phyloP scores from a whole-genome alignment of 306 rosid species.

The Dryas drummondii region DNA sequence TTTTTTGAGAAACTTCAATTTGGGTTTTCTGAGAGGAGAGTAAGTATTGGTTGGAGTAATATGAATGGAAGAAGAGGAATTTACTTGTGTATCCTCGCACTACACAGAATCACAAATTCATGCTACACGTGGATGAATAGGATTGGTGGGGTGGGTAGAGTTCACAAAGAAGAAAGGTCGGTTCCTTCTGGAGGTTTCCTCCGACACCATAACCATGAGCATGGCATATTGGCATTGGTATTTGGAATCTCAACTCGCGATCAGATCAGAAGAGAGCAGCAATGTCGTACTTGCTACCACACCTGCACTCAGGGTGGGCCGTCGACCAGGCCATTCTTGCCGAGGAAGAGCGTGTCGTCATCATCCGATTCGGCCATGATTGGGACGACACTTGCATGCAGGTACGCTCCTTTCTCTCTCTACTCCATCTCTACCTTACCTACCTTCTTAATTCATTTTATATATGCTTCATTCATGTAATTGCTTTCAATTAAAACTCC shows the following conservation, averaged over 20 bases:
- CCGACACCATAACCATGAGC: too few relatives aligned
- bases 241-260: too few relatives aligned
- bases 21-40: too few relatives aligned
- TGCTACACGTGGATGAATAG: neutral
- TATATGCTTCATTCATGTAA: too few relatives aligned
- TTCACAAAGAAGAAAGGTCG: neutral
- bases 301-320: conserved; percentile 91
- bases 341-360: conserved; percentile 80
- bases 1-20: too few relatives aligned
- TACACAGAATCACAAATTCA: neutral
- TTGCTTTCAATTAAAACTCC: too few relatives aligned
- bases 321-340: conserved; percentile 89
- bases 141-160: neutral
- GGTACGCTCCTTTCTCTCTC: conserved; percentile 25
- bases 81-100: neutral
- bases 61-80: too few relatives aligned
- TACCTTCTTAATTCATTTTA: too few relatives aligned
- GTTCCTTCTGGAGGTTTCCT: conserved; percentile 14
- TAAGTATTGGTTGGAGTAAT: too few relatives aligned
- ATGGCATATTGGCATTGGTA: too few relatives aligned
- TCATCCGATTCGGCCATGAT: conserved; percentile 70
- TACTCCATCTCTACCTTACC: too few relatives aligned
- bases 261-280: neutral
- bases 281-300: conserved; percentile 86
- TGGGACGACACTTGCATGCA: conserved; percentile 90